Conservation (phyloP, 768 basidiomycete species). For the Hygrocybe punicea region DNA sequence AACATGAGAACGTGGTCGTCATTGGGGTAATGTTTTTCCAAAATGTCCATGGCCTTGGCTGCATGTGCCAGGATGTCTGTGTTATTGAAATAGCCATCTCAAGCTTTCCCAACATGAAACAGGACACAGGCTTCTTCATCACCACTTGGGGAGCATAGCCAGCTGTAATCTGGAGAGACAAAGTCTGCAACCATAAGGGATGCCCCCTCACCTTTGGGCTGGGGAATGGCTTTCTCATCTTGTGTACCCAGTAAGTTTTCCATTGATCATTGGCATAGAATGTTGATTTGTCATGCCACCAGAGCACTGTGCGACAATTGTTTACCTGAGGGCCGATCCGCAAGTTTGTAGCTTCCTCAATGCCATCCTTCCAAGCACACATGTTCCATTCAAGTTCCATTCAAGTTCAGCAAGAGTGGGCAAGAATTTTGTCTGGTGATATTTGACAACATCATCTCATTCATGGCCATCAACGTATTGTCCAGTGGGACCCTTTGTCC, state of each 20-base stretch:
- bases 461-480: too few relatives aligned
- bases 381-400: too few relatives aligned
- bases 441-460: too few relatives aligned
- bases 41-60: constrained; percentile 21
- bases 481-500: too few relatives aligned
- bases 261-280: constrained; percentile 35
- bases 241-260: constrained; percentile 14
- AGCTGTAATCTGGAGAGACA: constrained; percentile 21
- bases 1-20: constrained; percentile 25
- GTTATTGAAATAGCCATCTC: constrained; percentile 25
- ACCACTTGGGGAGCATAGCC: constrained; percentile 10
- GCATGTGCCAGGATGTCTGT: constrained; percentile 24
- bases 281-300: constrained; percentile 32
- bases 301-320: background rate
- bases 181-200: constrained; percentile 36
- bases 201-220: constrained; percentile 30
- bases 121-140: constrained; percentile 12
- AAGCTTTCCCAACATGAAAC: constrained; percentile 22
- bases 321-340: too few relatives aligned
- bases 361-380: too few relatives aligned
- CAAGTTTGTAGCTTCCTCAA: too few relatives aligned
- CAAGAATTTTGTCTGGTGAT: too few relatives aligned
- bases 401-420: too few relatives aligned
- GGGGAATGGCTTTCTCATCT: too few relatives aligned
- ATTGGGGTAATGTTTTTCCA: constrained; percentile 18